phyloP scores from a whole-genome alignment of 202 grass and related monocot genomes.

The Zizania palustris region DNA sequence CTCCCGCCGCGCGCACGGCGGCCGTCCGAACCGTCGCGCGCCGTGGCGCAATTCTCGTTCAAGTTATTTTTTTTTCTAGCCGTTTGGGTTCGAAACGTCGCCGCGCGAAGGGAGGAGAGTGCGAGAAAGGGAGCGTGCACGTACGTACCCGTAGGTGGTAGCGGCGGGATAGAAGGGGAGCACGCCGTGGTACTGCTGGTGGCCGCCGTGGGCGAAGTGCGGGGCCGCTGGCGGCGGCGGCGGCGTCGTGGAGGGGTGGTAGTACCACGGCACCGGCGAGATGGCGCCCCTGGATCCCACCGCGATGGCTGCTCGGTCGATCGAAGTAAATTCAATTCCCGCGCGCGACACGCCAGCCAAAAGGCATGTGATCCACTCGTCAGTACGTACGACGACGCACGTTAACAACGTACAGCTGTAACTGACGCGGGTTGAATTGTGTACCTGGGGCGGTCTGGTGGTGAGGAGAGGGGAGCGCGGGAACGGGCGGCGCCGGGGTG shows the following conservation, averaged over 20 bases:
- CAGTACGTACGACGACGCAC: constrained; percentile 33
- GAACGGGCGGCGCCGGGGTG: constrained; percentile 51
- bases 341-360: background rate
- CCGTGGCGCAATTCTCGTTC: background rate
- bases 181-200: constrained; percentile 76
- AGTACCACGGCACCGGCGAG: constrained; percentile 83
- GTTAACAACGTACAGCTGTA: constrained; percentile 9
- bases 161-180: constrained; percentile 86
- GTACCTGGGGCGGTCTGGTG: constrained; percentile 52
- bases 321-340: background rate
- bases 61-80: background rate
- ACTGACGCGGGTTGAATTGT: background rate
- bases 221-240: constrained; percentile 57
- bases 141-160: constrained; percentile 79
- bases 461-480: constrained; percentile 43
- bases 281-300: constrained; percentile 68
- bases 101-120: background rate
- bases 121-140: background rate
- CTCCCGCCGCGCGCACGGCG: background rate
- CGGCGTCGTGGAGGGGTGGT: constrained; percentile 69
- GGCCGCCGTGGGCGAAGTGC: constrained; percentile 54
- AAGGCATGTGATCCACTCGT: constrained; percentile 32
- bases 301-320: constrained; percentile 49
- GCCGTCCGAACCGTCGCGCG: constrained; percentile 13
- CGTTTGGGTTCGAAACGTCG: background rate